Base-by-base conservation (phyloP, 306 rosid species). In the Pachyrhizus erosus region DNA sequence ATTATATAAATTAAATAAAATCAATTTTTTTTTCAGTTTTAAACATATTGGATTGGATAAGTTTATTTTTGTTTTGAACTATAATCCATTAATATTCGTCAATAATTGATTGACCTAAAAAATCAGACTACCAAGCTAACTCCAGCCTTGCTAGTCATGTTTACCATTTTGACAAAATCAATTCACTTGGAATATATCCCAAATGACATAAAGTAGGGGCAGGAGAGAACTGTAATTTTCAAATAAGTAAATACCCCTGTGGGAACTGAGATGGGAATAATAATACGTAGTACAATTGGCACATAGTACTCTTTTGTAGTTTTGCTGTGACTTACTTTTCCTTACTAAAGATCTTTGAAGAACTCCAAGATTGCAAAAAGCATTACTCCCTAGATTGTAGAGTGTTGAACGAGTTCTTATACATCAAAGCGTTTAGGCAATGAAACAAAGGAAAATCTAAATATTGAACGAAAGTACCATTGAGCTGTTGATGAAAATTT, bases 181-280 rank as follows among this genome's bases (percentile, higher is more conserved):
- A 29, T 20, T 69, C 57, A 43, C 5, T 70, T 43, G 39, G 51
- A 70, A 43, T 43, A 70, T 70, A 70, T 43, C 75, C 75, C 21
- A 43, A 43, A 70, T 14, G 7, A 24, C 24, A 43, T 21, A 42
- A 69, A 80, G 48, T 71, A 7, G 54, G 55, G 73, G 54, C 7
- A 80, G 55, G 79, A 61, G 48, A 51, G 60, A 73, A 73, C 15
- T 15, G 84, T 81, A 81, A 62, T 73, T 61, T 73, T 17, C n/a
- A 62, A 62, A 73, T 5, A 73, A 49, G 17, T 61, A 34, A 48
- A 73, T 51, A 39, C 42, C 58, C 78, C 70, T 5, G 5, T 9
- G 57, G 54, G 21, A 54, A 39, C n/a, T n/a, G n/a, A n/a, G n/a
- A n/a, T n/a, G 11, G 58, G 57, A 18, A 40, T 81, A 18, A 40